These are phyloP conservation scores for Fusarium decemcellulare DNA, from an alignment of 2,329 filamentous ascomycete species.

Conservation along the genomic window DNA sequence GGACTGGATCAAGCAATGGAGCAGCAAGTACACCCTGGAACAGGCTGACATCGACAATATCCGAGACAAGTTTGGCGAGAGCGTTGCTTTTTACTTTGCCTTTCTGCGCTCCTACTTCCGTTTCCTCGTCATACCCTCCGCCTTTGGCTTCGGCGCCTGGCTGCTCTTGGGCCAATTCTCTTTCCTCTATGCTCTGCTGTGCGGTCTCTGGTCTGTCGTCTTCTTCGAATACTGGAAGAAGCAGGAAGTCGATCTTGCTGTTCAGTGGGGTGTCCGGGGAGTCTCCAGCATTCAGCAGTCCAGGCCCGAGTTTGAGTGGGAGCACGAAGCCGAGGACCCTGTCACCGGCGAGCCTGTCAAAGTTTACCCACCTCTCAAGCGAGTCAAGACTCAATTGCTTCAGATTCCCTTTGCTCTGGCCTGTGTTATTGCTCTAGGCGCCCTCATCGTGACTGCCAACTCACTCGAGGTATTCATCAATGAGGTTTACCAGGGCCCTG, in stretches of 20 bases:
- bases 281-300: conserved; percentile 86
- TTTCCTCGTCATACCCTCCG: conserved; percentile 86
- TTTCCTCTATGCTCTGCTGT: conserved; percentile 81
- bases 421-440: conserved; percentile 80
- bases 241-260: conserved; percentile 87
- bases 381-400: conserved; percentile 82
- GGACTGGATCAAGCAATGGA: conserved; percentile 81
- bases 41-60: conserved; percentile 80
- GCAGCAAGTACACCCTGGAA: conserved; percentile 77
- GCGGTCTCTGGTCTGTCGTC: conserved; percentile 87
- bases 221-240: conserved; percentile 98
- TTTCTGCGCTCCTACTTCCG: conserved; percentile 93
- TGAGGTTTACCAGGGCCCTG: conserved; percentile 90
- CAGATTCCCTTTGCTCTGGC: conserved; percentile 88
- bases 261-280: conserved; percentile 90
- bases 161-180: conserved; percentile 89
- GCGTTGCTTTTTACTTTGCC: conserved; percentile 94
- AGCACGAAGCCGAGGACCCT: conserved; percentile 82
- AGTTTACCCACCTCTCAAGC: conserved; percentile 82
- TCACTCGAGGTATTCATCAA: conserved; percentile 96
- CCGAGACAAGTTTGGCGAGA: conserved; percentile 83
- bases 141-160: conserved; percentile 83
- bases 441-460: conserved; percentile 88
- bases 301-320: conserved; percentile 83
- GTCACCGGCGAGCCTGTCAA: conserved; percentile 85